Base-by-base conservation (phyloP, 768 basidiomycete species). In the Russula sp. region DNA sequence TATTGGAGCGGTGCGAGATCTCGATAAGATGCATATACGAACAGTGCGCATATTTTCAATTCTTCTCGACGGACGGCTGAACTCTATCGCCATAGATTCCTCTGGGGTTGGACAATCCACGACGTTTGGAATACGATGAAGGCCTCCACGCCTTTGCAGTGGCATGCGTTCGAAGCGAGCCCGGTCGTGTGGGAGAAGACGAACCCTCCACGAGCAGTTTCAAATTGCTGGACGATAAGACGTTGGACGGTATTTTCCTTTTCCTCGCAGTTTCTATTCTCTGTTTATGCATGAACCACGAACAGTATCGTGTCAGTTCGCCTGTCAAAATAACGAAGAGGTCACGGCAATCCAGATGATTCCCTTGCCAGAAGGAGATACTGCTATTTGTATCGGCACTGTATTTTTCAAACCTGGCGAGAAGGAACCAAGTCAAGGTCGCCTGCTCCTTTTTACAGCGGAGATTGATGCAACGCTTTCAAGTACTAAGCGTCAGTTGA, bases 11-110 rank as follows among this genome's bases (percentile, higher is more conserved):
- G 80, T 92, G 13, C 75, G 77, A 37, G 81, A 87, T 63, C 76
- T 92, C 11, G 84, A 89, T 66, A 90, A 89, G 72, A 79, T 94
- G 72, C 89, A 95, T 68, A 84, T 95, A 51, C 84, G 86, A 60
- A 82, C 90, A 40, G 91, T 91, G 71, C 66, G 63, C 27, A 44
- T 82, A 65, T 37, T 45, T 51, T 34, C 7, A 3, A 32, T 22
- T 50, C 11, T 44, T 51, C 20, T 35, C 53, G 59, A 55, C 11
- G 55, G 49, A 63, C 40, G 22, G 31, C 35, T 55, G 56, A 57
- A 42, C 64, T 22, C 45, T 57, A 37, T 40, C 51, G 20, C 18
- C n/a, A 49, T 45, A 93, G 91, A 76, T 91, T 34, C 78, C 84
- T 31, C 75, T 94, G 10, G 92, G 91, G 3, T 75, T 82, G 32